Conservation (phyloP, 257 asterid genomes). For the Scutellaria baicalensis region DNA sequence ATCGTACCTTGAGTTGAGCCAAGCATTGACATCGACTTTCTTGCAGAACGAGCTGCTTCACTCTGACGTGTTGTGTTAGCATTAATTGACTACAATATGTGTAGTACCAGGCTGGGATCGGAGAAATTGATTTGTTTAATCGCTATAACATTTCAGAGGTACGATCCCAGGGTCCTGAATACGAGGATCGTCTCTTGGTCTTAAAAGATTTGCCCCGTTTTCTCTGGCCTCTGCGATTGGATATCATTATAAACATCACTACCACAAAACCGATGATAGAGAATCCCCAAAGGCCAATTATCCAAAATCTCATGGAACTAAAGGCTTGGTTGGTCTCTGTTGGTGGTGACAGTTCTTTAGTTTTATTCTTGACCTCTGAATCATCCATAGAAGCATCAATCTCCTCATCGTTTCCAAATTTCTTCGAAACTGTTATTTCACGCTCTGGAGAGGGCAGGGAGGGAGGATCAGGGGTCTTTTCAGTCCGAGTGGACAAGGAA, state of each 20-base stretch:
- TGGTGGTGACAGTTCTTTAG: slow-evolving; percentile 38
- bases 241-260: slow-evolving; percentile 50
- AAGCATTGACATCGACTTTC: not conserved
- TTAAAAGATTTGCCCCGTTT: slow-evolving; percentile 47
- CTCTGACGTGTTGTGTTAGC: not conserved
- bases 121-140: not conserved
- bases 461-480: slow-evolving; percentile 16
- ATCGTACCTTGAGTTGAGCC: not conserved
- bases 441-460: slow-evolving; percentile 16
- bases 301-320: slow-evolving; percentile 64
- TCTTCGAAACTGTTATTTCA: slow-evolving; percentile 23
- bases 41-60: not conserved
- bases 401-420: slow-evolving; percentile 29
- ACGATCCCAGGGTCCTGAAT: slow-evolving; percentile 46
- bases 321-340: slow-evolving; percentile 42
- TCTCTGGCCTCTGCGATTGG: slow-evolving; percentile 48
- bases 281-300: slow-evolving; percentile 55
- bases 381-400: slow-evolving; percentile 10
- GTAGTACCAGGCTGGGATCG: not conserved
- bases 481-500: slow-evolving; percentile 13
- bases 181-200: slow-evolving; percentile 38
- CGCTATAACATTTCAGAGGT: slow-evolving; percentile 28
- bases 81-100: not conserved
- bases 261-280: slow-evolving; percentile 45
- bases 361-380: slow-evolving; percentile 25